Percentiles rank a stretch among this genome's conserved stretches.
These are phyloP conservation scores for Syncephalis fuscata DNA, from an alignment of 371 early-diverging fungal species.

Conservation along the genomic window DNA sequence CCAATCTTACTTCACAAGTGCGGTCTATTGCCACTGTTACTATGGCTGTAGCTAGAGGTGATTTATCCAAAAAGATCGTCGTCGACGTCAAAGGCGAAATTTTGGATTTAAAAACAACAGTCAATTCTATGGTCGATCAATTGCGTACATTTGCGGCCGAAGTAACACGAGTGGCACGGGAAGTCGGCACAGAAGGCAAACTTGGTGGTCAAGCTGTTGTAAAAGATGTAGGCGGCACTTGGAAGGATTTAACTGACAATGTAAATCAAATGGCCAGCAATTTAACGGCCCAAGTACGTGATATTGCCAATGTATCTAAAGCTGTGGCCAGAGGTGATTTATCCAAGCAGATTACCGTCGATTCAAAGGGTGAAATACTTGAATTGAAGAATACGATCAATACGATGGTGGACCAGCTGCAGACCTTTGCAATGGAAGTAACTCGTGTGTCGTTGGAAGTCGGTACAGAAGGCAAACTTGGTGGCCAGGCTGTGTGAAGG, in stretches of 20 bases:
- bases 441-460: conserved; percentile 25
- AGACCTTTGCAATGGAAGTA: conserved; percentile 24
- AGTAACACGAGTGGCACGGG: conserved; percentile 28
- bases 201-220: conserved; percentile 37
- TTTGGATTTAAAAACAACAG: conserved; percentile 27
- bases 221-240: conserved; percentile 34
- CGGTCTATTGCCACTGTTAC: conserved; percentile 28
- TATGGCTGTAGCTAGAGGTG: conserved; percentile 28
- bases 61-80: conserved; percentile 23
- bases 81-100: conserved; percentile 31
- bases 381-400: conserved; percentile 32
- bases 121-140: conserved; percentile 34
- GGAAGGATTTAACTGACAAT: conserved; percentile 41
- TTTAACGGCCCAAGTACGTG: conserved; percentile 17
- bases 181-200: conserved; percentile 32
- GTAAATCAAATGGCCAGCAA: conserved; percentile 30
- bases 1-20: conserved; percentile 29
- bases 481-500: conserved; percentile 29
- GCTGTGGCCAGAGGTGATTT: conserved; percentile 30
- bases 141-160: conserved; percentile 26
- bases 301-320: conserved; percentile 19
- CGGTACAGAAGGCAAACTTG: conserved; percentile 26
- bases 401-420: conserved; percentile 38
- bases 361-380: conserved; percentile 21
- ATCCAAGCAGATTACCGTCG: conserved; percentile 25